phyloP scores from a whole-genome alignment of 148 eudicot genomes.

The Pouteria glomerata region DNA sequence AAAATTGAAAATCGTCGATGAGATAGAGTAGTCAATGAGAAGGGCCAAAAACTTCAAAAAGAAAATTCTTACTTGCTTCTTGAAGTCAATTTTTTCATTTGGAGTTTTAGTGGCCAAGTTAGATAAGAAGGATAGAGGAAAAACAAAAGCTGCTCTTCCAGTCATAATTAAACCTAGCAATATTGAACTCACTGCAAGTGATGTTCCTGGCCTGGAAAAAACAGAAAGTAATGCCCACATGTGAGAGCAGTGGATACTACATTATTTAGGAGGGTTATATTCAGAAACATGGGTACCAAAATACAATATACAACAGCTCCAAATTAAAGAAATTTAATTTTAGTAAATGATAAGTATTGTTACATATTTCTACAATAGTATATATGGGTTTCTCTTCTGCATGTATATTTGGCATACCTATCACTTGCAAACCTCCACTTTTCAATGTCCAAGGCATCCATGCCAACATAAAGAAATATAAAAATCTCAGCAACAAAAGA shows the following conservation, averaged over 20 bases:
- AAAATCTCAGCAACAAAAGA: slow-evolving; percentile 77
- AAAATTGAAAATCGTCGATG: not conserved
- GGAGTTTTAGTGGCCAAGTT: slow-evolving; percentile 48
- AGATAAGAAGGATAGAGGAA: slow-evolving; percentile 70
- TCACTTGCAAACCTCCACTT: slow-evolving; percentile 71
- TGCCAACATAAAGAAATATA: slow-evolving; percentile 81
- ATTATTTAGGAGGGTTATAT: too few relatives aligned
- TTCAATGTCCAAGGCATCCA: slow-evolving; percentile 91
- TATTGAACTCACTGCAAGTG: slow-evolving; percentile 64
- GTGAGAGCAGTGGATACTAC: not conserved
- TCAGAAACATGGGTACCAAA: not conserved
- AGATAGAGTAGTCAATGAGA: not conserved
- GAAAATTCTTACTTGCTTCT: slow-evolving; percentile 54
- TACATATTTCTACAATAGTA: too few relatives aligned
- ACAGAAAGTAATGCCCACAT: slow-evolving; percentile 4
- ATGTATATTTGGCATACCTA: slow-evolving; percentile 35
- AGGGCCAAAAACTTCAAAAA: not conserved
- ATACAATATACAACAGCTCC: not conserved
- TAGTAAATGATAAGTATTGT: too few relatives aligned
- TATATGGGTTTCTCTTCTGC: not conserved
- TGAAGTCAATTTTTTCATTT: slow-evolving; percentile 43
- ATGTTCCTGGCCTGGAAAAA: slow-evolving; percentile 21
- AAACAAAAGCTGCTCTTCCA: slow-evolving; percentile 88
- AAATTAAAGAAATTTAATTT: not conserved
- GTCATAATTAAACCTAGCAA: slow-evolving; percentile 64